phyloP scores from a whole-genome alignment of 805 yeast genomes.

The Hanseniaspora thailandica region DNA sequence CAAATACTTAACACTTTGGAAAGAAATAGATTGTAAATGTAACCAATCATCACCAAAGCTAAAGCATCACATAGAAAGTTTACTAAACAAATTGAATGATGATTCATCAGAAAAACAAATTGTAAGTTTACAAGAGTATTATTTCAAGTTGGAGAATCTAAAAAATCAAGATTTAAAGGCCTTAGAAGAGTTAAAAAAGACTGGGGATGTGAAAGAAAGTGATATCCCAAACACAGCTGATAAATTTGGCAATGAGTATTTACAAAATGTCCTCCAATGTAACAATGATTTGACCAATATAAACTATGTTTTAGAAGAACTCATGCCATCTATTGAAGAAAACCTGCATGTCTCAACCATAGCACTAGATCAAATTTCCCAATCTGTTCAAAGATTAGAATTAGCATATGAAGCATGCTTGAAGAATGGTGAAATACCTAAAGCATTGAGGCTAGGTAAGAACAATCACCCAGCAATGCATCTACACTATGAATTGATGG shows the following conservation, averaged over 20 bases:
- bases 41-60: constrained; percentile 60
- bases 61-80: constrained; percentile 39
- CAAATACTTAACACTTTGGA: constrained; percentile 72
- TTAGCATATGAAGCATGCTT: constrained; percentile 67
- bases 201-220: too few relatives aligned
- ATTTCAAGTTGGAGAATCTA: constrained; percentile 2
- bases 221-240: not conserved
- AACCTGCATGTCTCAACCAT: constrained; percentile 94
- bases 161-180: constrained; percentile 14
- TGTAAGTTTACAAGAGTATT: not conserved
- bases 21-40: constrained; percentile 93
- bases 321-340: constrained; percentile 88
- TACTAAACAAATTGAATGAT: constrained; percentile 28
- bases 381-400: constrained; percentile 62
- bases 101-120: not conserved
- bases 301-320: constrained; percentile 41
- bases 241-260: not conserved
- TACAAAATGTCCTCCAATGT: constrained; percentile 17
- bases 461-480: constrained; percentile 82
- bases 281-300: constrained; percentile 29
- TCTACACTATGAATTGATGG: constrained; percentile 29
- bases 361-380: constrained; percentile 65
- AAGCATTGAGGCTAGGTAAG: constrained; percentile 62
- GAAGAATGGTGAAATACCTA: constrained; percentile 66
- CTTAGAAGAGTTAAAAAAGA: too few relatives aligned